A percentile compares a stretch with the other conserved stretches of the same genome.
These are phyloP conservation scores for Fusarium euwallaceae DNA, from an alignment of 2,329 filamentous ascomycete genomes.

Conservation along the genomic window DNA sequence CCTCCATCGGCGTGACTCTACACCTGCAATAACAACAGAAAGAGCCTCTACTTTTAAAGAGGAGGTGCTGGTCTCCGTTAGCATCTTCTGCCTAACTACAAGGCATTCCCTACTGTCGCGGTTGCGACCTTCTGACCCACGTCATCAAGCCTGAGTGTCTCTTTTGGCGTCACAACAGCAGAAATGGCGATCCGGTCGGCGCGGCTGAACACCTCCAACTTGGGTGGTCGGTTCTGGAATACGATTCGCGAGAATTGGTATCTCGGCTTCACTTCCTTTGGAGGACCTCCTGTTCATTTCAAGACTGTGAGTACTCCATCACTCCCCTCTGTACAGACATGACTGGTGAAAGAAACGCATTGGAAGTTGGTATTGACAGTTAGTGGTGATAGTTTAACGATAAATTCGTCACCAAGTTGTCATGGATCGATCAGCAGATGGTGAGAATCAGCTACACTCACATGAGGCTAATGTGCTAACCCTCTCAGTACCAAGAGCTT, in stretches of 20 bases:
- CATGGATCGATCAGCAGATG: slow-evolving; percentile 78
- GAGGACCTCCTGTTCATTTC: slow-evolving; percentile 32
- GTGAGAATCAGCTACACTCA: slow-evolving; percentile 50
- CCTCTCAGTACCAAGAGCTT: slow-evolving; percentile 74
- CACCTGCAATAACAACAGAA: no score
- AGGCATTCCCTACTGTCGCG: neutral
- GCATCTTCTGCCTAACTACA: neutral
- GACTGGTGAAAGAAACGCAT: no score
- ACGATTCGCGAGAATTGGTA: slow-evolving; percentile 61
- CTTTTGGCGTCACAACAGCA: neutral
- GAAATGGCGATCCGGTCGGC: neutral
- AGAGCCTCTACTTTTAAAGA: neutral
- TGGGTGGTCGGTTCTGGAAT: neutral
- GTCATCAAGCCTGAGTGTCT: neutral
- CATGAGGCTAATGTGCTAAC: rapidly evolving
- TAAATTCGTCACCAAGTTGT: slow-evolving; percentile 69
- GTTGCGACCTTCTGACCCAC: neutral
- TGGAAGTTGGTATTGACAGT: neutral
- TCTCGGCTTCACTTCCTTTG: slow-evolving; percentile 27
- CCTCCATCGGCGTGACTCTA: neutral
- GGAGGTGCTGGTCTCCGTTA: no score
- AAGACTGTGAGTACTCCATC: slow-evolving; percentile 8
- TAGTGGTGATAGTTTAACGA: slow-evolving; percentile 27
- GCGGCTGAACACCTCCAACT: neutral
- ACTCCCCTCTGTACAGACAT: neutral